phyloP scores from a whole-genome alignment of 225 moss, liverwort and hornwort species.

The Anthoceros angustus region DNA sequence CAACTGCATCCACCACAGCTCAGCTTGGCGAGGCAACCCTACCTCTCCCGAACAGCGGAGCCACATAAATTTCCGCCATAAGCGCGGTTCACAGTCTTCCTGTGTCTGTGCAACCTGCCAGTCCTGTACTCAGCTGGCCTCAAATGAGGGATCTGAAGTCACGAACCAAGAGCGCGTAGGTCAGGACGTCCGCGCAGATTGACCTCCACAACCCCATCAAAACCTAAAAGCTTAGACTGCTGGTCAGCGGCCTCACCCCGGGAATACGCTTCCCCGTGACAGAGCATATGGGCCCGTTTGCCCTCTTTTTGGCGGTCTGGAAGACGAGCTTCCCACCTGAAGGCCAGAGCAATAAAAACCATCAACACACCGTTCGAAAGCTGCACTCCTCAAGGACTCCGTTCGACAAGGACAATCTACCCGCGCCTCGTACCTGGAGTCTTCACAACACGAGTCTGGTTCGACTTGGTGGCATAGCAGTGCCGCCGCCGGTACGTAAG shows the following conservation, averaged over 20 bases:
- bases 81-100: slow-evolving; percentile 62
- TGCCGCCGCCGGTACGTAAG: slow-evolving; percentile 33
- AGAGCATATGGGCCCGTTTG: slow-evolving; percentile 54
- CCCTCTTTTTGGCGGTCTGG: slow-evolving; percentile 70
- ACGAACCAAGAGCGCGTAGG: not conserved
- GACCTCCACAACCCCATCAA: no score
- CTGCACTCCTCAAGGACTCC: not conserved
- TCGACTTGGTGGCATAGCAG: slow-evolving; percentile 43
- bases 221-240: no score
- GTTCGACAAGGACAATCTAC: not conserved
- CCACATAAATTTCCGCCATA: slow-evolving; percentile 71
- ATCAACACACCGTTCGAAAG: not conserved
- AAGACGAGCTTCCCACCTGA: slow-evolving; percentile 55
- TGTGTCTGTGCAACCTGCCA: slow-evolving; percentile 46
- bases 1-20: no score
- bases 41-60: slow-evolving; percentile 62
- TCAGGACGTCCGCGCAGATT: not conserved
- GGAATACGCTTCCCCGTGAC: slow-evolving; percentile 61
- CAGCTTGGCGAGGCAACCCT: not conserved
- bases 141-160: slow-evolving; percentile 48
- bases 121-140: slow-evolving; percentile 51
- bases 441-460: slow-evolving; percentile 18
- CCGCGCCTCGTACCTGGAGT: slow-evolving; percentile 24
- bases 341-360: not conserved
- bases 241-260: slow-evolving; percentile 22